Base-by-base conservation (phyloP, 306 rosid species). In the Cicer cuneatum region DNA sequence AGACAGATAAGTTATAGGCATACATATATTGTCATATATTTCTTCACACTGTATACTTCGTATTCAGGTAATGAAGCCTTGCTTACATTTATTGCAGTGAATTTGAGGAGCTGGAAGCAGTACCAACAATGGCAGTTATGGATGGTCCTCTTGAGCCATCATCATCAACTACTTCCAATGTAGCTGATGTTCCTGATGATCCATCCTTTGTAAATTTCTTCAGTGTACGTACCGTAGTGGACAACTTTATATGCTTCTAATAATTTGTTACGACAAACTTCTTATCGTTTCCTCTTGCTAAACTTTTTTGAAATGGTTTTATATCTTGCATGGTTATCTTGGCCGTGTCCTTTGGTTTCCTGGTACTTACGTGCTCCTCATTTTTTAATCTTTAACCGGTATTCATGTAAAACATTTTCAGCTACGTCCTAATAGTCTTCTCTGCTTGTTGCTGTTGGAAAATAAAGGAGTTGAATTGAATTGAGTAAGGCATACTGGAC, bases 81-180 rank as follows among this genome's bases (percentile, higher is more conserved):
- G 45, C 59, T 79, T 69, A 41, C 75, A 46, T 69, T 58, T 75
- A 15, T 70, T 81, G 78, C 82, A 87, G 90, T 10, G 90, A 81
- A 74, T 87, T 87, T 77, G 90, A 84, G 80, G 88, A 87, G 66
- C 80, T 87, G 45, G 88, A 87, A 73, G 88, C 90, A 40, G 90
- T 87, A 29, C 88, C 88, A 59, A 87, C 90, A 37, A 58, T 84
- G 88, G 90, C 90, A 82, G 86, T 87, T 49, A 87, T 87, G 75
- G 88, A 87, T 60, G 90, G 88, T 84, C 90, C 88, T 63, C 83
- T 82, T 14, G 90, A 84, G 39, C 86, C 90, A 11, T 58, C 90
- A 40, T 57, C 85, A 13, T 82, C 86, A 51, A 69, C 77, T 66
- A 45, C 78, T 71, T 79, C 86, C 79, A 82, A 84, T 82, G 83